These are phyloP conservation scores for Corylus americana DNA, from an alignment of 306 rosid species.

Conservation along the genomic window DNA sequence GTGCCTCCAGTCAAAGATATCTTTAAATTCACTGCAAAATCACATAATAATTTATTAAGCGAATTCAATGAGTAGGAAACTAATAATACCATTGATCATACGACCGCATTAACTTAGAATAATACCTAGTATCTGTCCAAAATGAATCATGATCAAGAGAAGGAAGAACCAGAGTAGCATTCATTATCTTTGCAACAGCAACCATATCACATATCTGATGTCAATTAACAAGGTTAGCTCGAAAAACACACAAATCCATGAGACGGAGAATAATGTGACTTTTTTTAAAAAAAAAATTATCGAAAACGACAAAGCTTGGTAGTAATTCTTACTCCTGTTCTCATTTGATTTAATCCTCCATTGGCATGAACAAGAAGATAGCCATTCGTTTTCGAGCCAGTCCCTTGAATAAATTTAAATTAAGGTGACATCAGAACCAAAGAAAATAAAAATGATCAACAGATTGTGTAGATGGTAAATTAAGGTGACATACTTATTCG, in stretches of 20 bases:
- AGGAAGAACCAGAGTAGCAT: conserved; percentile 95
- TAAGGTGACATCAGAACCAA: conserved; percentile 2
- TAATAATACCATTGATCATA: not conserved
- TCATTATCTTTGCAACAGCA: conserved; percentile 94
- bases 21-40: conserved; percentile 82
- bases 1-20: conserved; percentile 95
- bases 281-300: not conserved
- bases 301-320: not conserved
- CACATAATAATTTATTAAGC: conserved; percentile 34
- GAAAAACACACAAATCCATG: conserved; percentile 1
- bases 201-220: conserved; percentile 99
- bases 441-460: not conserved
- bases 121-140: conserved; percentile 98
- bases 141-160: conserved; percentile 88
- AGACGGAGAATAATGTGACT: not conserved
- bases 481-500: conserved; percentile 53
- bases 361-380: conserved; percentile 93
- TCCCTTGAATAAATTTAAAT: conserved; percentile 34
- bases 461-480: not conserved
- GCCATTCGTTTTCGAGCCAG: conserved; percentile 64
- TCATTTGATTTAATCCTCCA: conserved; percentile 99
- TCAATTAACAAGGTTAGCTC: conserved; percentile 32
- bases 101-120: not conserved
- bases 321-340: conserved; percentile 76
- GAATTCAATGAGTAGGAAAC: conserved; percentile 11